Evolutionary conservation across 805 yeast species (phyloP), one percentile per base, ranked within the genome.

Genomic region (Candida nanaspora): DNA sequence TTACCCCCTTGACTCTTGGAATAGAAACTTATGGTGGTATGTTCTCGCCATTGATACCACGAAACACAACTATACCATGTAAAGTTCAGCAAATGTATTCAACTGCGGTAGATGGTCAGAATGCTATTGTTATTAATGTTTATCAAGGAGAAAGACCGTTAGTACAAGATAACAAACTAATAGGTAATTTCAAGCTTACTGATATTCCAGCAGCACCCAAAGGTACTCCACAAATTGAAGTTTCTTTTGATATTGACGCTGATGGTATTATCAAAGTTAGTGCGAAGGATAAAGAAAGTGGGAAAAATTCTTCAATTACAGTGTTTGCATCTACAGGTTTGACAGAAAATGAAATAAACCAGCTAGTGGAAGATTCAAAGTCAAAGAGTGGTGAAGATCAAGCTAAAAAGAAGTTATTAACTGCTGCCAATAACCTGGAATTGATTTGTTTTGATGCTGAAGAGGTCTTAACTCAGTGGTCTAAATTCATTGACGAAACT

Each of bases 141-240:
- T 88, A 86, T 86, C 97, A 88, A 74, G 97, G 97, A 65, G 97
- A 88, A 73, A 79, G 97, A 69, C 95, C 89, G 66, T 76, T 88
- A 58, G 95, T 91, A 53, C 81, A 88, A 68, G 96, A 88, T 76
- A 89, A 88, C 80, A 88, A 86, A 72, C 75, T 87, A 62, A 86
- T 88, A 62, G 97, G 96, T 62, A 86, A 86, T 77, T 88, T 88
- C 71, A 88, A 91, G 52, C 74, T 88, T 54, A 72, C 87, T 46
- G 96, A 93, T 64, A 87, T 88, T 45, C 95, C 91, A 47, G 87
- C 94, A 45, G 82, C 85, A 50, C 87, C 91, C 54, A 84, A 85
- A 74, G 94, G 94, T 61, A 84, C 77, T 41, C 94, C 94, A 41
- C 88, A 85, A 69, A 84, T 85, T 57, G 91, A 85, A 70, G 97